Percentiles rank a stretch among this genome's conserved stretches.
These are phyloP conservation scores for Fusarium chuoi DNA, from an alignment of 2,329 filamentous ascomycete genomes.

Conservation along the genomic window DNA sequence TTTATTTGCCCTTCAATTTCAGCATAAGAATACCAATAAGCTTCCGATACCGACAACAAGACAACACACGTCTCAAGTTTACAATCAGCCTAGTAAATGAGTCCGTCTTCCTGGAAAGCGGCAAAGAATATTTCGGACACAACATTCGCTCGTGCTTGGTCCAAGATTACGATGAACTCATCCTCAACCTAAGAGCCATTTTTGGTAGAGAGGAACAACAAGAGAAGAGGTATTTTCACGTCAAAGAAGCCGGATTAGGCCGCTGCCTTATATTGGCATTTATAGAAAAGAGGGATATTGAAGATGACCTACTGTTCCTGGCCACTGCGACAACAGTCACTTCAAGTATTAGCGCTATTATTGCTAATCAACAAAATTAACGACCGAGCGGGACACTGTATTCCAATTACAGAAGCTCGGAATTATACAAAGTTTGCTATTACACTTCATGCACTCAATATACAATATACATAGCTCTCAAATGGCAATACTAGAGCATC, in stretches of 20 bases:
- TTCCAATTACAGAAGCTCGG: fast-evolving
- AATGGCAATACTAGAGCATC: fast-evolving
- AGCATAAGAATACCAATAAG: neutral
- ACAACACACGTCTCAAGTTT: neutral
- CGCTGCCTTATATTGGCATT: fast-evolving
- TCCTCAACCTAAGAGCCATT: neutral
- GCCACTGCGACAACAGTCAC: neutral
- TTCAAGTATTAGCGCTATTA: fast-evolving
- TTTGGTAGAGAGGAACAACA: no score
- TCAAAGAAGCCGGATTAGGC: fast-evolving
- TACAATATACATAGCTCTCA: fast-evolving
- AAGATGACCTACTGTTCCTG: neutral
- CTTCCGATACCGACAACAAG: neutral
- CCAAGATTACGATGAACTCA: neutral
- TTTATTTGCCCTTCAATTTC: neutral
- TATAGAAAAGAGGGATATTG: neutral
- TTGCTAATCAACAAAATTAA: fast-evolving
- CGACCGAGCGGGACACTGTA: fast-evolving
- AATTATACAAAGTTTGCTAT: fast-evolving
- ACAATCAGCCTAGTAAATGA: no score
- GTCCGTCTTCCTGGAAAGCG: neutral
- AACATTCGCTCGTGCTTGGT: fast-evolving
- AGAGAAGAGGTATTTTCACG: neutral
- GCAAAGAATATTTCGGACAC: neutral
- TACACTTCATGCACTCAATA: fast-evolving